Base-by-base conservation (phyloP, 176 grass and related monocot genomes). In the Olyra latifolia region DNA sequence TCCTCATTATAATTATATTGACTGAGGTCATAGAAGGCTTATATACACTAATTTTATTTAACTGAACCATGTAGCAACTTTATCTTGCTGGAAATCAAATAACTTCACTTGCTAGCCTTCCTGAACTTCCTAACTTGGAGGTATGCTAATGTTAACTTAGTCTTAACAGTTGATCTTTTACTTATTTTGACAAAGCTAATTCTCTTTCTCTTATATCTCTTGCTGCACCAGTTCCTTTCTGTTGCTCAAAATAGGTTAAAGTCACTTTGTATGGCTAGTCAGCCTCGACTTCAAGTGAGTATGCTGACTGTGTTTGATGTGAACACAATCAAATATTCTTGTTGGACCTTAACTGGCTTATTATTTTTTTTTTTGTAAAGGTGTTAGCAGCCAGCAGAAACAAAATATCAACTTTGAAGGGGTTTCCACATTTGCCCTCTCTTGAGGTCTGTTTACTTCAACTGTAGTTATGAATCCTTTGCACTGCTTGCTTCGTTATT, bases 1-100 rank as follows among this genome's bases (percentile, higher is more conserved):
- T 32, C 17, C 15, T 55, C 80, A 20, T 49, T 40, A 49, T 86
- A 78, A 20, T 49, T 40, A 49, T 86, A 78, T 86, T 69, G 25
- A 66, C 56, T 86, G 54, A 60, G 40, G 16, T 75, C 69, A 64
- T 58, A 78, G 59, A 56, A 52, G 62, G 19, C 17, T 83, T 88
- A 58, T 79, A 75, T 74, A 84, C 56, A 68, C 71, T 81, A 77
- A 88, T 66, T 52, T 88, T 66, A 45, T 88, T 40, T 80, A 71
- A 62, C 28, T 45, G 72, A 80, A 46, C 85, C 39, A 38, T 93
- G 84, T 83, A 98, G 95, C 95, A 98, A 98, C 92, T 98, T 61
- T 95, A 98, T 82, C 95, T 98, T 84, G 95, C 95, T 66, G 95
- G 95, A 73, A 98, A 98, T 87, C 90, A 95, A 95, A 95, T 95